These are phyloP conservation scores for Leccinum fibrillosum DNA, from an alignment of 768 basidiomycete species.

Conservation along the genomic window DNA sequence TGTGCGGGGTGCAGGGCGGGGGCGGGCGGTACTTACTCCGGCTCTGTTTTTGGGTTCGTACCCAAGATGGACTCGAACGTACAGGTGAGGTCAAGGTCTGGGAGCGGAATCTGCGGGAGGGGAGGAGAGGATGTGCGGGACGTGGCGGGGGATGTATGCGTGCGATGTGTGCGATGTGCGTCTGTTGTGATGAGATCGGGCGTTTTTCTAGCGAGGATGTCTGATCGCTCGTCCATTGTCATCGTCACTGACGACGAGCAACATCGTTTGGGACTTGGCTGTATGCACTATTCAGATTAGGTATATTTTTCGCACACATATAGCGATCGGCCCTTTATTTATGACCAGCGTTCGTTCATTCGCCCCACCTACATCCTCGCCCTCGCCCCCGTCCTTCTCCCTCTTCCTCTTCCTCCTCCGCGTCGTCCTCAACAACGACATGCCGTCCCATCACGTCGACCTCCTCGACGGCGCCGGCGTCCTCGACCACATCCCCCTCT, in stretches of 20 bases:
- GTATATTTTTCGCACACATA: constrained; percentile 26
- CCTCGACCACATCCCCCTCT: constrained; percentile 16
- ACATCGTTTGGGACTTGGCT: neutral
- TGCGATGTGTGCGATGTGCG: constrained; percentile 20
- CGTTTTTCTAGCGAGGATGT: constrained; percentile 15
- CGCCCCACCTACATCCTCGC: constrained; percentile 8
- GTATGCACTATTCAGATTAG: neutral
- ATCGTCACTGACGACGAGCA: constrained; percentile 23
- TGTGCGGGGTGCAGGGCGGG: constrained; percentile 16
- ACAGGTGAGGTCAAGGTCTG: constrained; percentile 44
- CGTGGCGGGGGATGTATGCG: constrained; percentile 4
- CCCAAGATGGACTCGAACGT: constrained; percentile 43
- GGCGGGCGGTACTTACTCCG: constrained; percentile 46
- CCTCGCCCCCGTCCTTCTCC: constrained; percentile 17
- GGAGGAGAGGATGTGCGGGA: constrained; percentile 32
- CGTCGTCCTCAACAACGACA: constrained; percentile 12
- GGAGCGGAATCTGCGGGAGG: constrained; percentile 52
- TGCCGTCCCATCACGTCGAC: constrained; percentile 19
- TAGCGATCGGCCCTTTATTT: constrained; percentile 30
- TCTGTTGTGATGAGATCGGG: constrained; percentile 17
- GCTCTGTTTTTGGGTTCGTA: constrained; percentile 16
- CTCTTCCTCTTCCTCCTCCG: neutral
- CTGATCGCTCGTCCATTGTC: constrained; percentile 24
- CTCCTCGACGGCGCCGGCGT: constrained; percentile 20
- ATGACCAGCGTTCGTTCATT: constrained; percentile 24